Evolutionary conservation across 148 eudicot genomes (phyloP).

Genomic region (Rhododendron ferrugineum): DNA sequence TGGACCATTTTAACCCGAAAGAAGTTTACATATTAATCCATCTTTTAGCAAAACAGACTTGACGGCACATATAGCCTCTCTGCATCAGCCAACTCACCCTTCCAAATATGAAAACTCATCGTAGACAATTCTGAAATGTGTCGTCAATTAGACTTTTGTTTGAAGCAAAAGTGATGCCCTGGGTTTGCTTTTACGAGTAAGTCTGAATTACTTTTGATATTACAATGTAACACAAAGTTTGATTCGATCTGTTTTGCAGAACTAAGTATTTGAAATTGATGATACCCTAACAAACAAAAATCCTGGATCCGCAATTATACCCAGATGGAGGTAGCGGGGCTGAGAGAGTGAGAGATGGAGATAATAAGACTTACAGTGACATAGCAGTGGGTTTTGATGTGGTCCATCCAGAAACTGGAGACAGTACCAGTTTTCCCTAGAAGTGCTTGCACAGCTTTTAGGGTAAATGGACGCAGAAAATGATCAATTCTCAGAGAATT

Average conservation of each 20-base stretch:
- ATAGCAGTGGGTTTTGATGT: constrained; percentile 93
- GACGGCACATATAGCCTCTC: not conserved
- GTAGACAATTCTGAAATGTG: not conserved
- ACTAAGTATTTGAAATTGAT: not conserved
- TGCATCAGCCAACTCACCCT: not conserved
- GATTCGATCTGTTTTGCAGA: not conserved
- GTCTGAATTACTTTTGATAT: not conserved
- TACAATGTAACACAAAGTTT: not conserved
- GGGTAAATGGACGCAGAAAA: constrained; percentile 88
- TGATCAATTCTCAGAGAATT: constrained; percentile 79
- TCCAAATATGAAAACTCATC: too few species aligned
- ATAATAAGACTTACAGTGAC: constrained; percentile 50
- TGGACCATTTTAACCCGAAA: not conserved
- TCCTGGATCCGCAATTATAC: not conserved
- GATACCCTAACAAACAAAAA: not conserved
- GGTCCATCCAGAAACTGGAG: constrained; percentile 93
- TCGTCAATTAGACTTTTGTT: not conserved
- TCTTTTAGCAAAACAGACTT: not conserved
- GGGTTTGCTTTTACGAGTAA: not conserved
- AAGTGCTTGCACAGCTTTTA: constrained; percentile 95
- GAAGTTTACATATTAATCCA: not conserved
- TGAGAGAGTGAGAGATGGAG: not conserved
- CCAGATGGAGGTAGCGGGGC: not conserved
- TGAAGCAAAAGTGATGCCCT: not conserved
- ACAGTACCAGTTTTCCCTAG: constrained; percentile 75